These are phyloP conservation scores for Claviceps humidiphila DNA, from an alignment of 2,329 filamentous ascomycete species.

Conservation along the genomic window DNA sequence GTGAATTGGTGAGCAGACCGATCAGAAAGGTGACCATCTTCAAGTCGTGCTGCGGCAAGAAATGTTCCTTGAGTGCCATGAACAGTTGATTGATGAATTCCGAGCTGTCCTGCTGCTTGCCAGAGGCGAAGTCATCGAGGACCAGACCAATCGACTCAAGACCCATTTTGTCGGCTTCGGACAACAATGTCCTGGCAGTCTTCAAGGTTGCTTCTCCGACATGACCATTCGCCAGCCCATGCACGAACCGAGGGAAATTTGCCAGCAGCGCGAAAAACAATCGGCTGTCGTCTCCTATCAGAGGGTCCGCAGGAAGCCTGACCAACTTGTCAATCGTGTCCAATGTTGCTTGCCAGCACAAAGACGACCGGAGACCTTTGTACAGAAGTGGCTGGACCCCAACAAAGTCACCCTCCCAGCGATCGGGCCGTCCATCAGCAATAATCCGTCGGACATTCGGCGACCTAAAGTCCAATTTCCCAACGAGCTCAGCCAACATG, in stretches of 20 bases:
- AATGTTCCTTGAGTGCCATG: constrained; percentile 60
- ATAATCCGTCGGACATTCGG: constrained; percentile 56
- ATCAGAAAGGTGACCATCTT: constrained; percentile 80
- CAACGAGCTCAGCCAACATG: constrained; percentile 79
- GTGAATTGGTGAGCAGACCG: constrained; percentile 77
- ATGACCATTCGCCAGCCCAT: constrained; percentile 56
- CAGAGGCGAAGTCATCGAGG: constrained; percentile 56
- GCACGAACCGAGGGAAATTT: constrained; percentile 78
- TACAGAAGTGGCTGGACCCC: constrained; percentile 77
- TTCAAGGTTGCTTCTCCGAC: constrained; percentile 43
- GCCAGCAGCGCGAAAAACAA: constrained; percentile 78
- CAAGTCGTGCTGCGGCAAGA: constrained; percentile 73
- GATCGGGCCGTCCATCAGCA: constrained; percentile 63
- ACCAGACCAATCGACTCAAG: constrained; percentile 54
- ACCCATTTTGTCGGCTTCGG: constrained; percentile 60
- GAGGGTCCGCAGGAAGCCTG: constrained; percentile 60
- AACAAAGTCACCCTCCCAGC: constrained; percentile 82
- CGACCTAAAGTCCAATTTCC: constrained; percentile 69
- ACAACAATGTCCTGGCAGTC: constrained; percentile 56
- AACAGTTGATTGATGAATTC: constrained; percentile 69
- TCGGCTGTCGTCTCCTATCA: constrained; percentile 72
- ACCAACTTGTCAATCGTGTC: constrained; percentile 67
- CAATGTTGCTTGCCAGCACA: constrained; percentile 67
- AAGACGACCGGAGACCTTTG: constrained; percentile 80
- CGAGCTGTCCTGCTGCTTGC: constrained; percentile 50